Evolutionary conservation across 2,329 filamentous ascomycete genomes (phyloP).

Genomic region (Aureobasidium subglaciale): DNA sequence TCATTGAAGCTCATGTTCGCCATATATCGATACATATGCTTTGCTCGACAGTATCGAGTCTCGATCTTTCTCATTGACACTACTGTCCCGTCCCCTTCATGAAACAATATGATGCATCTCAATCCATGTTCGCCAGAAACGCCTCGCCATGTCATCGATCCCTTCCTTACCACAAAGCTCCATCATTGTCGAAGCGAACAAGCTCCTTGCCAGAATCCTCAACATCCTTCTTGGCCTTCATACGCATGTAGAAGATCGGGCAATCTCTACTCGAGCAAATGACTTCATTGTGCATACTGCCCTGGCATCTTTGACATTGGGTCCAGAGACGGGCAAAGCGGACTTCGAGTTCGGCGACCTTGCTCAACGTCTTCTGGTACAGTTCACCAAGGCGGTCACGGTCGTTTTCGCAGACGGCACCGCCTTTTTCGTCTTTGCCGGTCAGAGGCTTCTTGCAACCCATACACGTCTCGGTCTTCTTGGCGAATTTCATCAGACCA

Average conservation of each 20-base stretch:
- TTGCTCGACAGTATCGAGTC: too few relatives aligned
- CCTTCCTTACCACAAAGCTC: slow-evolving; percentile 53
- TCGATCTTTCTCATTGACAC: neutral
- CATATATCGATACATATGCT: neutral
- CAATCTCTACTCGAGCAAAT: slow-evolving; percentile 96
- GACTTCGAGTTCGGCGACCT: slow-evolving; percentile 86
- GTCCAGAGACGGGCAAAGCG: slow-evolving; percentile 92
- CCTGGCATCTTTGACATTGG: slow-evolving; percentile 95
- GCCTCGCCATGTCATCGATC: neutral
- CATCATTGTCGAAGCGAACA: slow-evolving; percentile 79
- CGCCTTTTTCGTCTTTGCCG: slow-evolving; percentile 68
- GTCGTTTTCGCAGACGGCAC: slow-evolving; percentile 85
- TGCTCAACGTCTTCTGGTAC: slow-evolving; percentile 83
- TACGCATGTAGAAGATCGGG: slow-evolving; percentile 99
- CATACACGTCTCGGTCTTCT: slow-evolving; percentile 97
- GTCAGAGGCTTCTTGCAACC: slow-evolving; percentile 95
- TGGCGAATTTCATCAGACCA: slow-evolving; percentile 96
- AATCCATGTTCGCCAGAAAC: neutral
- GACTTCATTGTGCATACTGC: slow-evolving; percentile 95
- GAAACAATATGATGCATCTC: neutral
- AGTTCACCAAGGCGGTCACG: slow-evolving; percentile 79
- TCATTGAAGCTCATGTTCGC: neutral
- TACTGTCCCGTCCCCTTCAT: neutral
- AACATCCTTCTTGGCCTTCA: slow-evolving; percentile 99
- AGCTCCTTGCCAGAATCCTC: slow-evolving; percentile 92